These are phyloP conservation scores for Neurospora discreta DNA, from an alignment of 495 filamentous ascomycete species.

Conservation along the genomic window DNA sequence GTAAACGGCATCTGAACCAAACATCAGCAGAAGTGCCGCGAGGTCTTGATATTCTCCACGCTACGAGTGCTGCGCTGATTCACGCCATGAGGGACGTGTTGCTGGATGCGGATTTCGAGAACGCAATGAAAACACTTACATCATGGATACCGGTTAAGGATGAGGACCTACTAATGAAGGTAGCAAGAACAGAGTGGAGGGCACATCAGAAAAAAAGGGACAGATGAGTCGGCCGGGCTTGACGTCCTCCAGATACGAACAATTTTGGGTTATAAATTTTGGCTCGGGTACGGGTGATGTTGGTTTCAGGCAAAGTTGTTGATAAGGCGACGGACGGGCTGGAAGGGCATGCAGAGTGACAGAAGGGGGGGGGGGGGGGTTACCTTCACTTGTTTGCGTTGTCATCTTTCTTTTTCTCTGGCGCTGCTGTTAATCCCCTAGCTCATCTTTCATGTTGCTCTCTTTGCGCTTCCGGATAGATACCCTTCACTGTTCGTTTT, in stretches of 20 bases:
- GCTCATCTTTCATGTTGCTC: not conserved
- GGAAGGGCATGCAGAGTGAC: not conserved
- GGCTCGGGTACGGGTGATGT: not conserved
- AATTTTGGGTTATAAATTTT: not conserved
- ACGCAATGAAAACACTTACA: conserved; percentile 94
- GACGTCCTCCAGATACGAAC: not conserved
- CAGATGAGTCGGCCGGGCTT: not conserved
- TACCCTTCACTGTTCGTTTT: not conserved
- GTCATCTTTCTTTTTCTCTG: not conserved
- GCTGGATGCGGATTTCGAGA: conserved; percentile 92
- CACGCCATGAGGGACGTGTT: conserved; percentile 86
- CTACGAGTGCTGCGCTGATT: conserved; percentile 80
- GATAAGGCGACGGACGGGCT: not conserved
- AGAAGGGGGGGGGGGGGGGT: not conserved
- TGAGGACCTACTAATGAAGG: conserved; percentile 88
- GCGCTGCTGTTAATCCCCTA: not conserved
- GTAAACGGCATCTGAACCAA: not conserved
- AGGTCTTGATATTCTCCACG: conserved; percentile 80
- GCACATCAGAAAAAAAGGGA: conserved; percentile 38
- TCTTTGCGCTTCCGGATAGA: not conserved
- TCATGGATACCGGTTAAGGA: conserved; percentile 93
- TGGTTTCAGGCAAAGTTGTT: not conserved
- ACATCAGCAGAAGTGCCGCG: conserved; percentile 8
- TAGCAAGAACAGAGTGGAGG: conserved; percentile 88
- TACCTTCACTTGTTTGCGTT: not conserved